These are phyloP conservation scores for Aegilops umbellulata DNA, from an alignment of 176 grass and related monocot species.

Conservation along the genomic window DNA sequence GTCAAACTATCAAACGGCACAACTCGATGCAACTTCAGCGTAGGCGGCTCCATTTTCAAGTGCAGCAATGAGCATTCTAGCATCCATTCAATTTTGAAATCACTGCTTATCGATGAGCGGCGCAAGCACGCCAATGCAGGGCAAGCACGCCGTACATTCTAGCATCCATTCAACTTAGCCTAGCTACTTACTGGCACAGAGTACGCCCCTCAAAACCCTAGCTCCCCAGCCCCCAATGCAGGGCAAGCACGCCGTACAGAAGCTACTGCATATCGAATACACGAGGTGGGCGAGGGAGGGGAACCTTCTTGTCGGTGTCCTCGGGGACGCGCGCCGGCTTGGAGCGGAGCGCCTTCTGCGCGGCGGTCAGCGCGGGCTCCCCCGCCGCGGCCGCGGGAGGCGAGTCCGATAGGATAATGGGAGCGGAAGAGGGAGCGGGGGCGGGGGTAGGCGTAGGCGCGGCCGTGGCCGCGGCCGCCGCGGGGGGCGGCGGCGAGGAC, in stretches of 20 bases:
- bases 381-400: background rate
- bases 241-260: background rate
- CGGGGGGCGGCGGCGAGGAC: background rate
- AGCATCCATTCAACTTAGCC: background rate
- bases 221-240: background rate
- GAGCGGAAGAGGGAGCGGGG: background rate
- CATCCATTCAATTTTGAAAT: no score
- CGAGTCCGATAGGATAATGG: background rate
- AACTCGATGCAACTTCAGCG: no score
- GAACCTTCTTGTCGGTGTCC: conserved; percentile 53
- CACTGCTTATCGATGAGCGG: no score
- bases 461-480: background rate
- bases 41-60: no score
- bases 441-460: background rate
- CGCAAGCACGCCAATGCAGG: no score
- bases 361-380: conserved; percentile 27
- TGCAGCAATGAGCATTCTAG: no score
- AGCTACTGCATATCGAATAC: background rate
- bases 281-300: no score
- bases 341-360: conserved; percentile 58
- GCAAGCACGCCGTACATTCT: no score
- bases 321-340: conserved; percentile 41
- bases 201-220: background rate
- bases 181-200: background rate
- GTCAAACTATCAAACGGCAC: no score